Base-by-base conservation (phyloP, 148 eudicot genomes). In the Rhododendron ovatum region DNA sequence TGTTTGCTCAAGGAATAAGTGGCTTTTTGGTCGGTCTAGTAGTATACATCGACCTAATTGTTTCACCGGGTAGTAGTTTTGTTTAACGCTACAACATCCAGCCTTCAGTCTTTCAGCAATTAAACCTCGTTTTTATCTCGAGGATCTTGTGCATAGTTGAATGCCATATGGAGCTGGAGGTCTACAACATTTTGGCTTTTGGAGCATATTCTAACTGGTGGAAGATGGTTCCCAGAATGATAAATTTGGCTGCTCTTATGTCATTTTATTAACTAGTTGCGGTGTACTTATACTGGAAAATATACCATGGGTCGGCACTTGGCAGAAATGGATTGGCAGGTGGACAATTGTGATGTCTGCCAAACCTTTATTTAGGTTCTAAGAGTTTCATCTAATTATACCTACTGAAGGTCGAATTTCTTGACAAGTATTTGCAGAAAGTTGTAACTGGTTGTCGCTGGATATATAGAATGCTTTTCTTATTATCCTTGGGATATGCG, bases 111-210 rank as follows among this genome's bases (percentile, higher is more conserved):
- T 53, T 73, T 18, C 55, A 18, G 78, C 69, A 69, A 51, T 30
- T 47, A 17, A 53, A 79, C 28, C 67, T 8, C 77, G 47, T 86
- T 88, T 86, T 88, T 81, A 82, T 80, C 43, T 24, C 63, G 89
- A 82, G 90, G 89, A 87, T 87, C 84, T 86, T 92, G 91, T 92
- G 88, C 74, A 91, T 93, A 91, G 76, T 74, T 84, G 73, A 83
- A 82, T 85, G 87, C 30, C 85, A 86, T 71, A 75, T 80, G 39
- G 86, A 84, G 63, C 65, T 74, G 84, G 84, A 59, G 79, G 71
- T 82, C 81, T 47, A 5, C 48, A 69, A 35, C 48, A 51, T 87
- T 61, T 37, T 81, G 51, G 73, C 61, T 82, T 37, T 45, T 51
- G 88, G 88, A 65, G 85, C 76, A 61, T 59, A 51, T 87, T 80